Evolutionary conservation across 2,329 filamentous ascomycete genomes (phyloP).

Genomic region (Fusarium proliferatum): DNA sequence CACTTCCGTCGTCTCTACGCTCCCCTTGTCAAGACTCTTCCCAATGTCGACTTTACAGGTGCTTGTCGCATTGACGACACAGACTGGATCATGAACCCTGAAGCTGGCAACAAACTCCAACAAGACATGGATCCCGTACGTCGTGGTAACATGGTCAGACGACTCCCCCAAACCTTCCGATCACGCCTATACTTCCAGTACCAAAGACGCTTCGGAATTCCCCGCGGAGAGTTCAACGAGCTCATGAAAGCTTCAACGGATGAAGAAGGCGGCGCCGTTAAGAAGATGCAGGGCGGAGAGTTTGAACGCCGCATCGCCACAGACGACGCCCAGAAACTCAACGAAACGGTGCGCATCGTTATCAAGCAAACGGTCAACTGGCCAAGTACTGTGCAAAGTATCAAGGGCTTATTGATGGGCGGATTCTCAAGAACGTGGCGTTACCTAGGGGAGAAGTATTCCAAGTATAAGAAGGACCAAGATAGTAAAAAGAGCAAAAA

Average conservation of each 20-base stretch:
- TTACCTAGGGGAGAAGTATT: constrained; percentile 85
- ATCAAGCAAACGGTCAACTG: constrained; percentile 91
- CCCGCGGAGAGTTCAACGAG: constrained; percentile 81
- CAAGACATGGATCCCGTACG: constrained; percentile 95
- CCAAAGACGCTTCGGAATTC: constrained; percentile 89
- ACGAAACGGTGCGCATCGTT: constrained; percentile 75
- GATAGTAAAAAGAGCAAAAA: constrained; percentile 42
- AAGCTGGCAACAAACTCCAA: constrained; percentile 73
- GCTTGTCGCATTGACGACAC: constrained; percentile 54
- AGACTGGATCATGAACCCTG: constrained; percentile 55
- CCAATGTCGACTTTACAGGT: constrained; percentile 84
- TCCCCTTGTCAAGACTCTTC: constrained; percentile 87
- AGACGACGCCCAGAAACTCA: constrained; percentile 74
- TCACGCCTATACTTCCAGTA: constrained; percentile 94
- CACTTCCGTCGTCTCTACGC: constrained; percentile 94
- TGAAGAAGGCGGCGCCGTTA: constrained; percentile 74
- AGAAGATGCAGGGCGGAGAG: constrained; percentile 78
- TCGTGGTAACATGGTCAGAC: constrained; percentile 95
- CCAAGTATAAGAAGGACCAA: constrained; percentile 67
- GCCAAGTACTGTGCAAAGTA: constrained; percentile 88
- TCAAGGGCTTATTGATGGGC: constrained; percentile 85
- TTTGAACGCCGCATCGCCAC: constrained; percentile 88
- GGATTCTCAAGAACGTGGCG: constrained; percentile 76
- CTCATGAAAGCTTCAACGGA: constrained; percentile 85
- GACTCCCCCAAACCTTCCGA: constrained; percentile 87